phyloP scores from a whole-genome alignment of 192 early-diverging fungal genomes.

The Helicostylum pulchrum region DNA sequence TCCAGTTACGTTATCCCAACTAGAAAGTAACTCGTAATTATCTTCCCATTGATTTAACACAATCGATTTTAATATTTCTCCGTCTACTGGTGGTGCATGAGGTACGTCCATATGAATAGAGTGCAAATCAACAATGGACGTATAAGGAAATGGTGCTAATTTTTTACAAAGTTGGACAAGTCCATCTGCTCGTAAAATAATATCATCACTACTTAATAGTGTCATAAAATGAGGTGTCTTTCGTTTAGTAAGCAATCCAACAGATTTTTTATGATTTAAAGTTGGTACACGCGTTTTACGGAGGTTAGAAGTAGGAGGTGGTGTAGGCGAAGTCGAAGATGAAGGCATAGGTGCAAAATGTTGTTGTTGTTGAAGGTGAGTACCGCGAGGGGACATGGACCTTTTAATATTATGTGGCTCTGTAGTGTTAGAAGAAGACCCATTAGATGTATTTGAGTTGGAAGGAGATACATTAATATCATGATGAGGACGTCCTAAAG shows the following conservation, averaged over 20 bases:
- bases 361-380: constrained; percentile 2
- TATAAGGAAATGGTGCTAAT: constrained; percentile 11
- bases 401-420: not conserved
- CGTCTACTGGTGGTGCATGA: constrained; percentile 12
- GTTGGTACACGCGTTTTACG: constrained; percentile 25
- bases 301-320: not conserved
- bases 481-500: constrained; percentile 1
- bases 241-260: constrained; percentile 5
- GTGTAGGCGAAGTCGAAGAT: not conserved
- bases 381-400: constrained; percentile 15
- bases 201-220: constrained; percentile 17
- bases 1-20: constrained; percentile 13
- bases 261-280: constrained; percentile 18
- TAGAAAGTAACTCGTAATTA: constrained; percentile 16
- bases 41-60: not conserved
- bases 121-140: not conserved
- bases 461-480: constrained; percentile 18
- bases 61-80: constrained; percentile 9
- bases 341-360: constrained; percentile 4
- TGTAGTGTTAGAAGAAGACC: not conserved
- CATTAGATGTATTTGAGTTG: constrained; percentile 12
- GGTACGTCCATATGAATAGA: constrained; percentile 16
- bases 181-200: constrained; percentile 6
- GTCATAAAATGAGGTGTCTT: constrained; percentile 20
- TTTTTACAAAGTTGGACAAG: constrained; percentile 8